Percentiles rank a stretch among this genome's conserved stretches.
These are phyloP conservation scores for Teunomyces panamensis DNA, from an alignment of 805 yeast species.

Conservation along the genomic window DNA sequence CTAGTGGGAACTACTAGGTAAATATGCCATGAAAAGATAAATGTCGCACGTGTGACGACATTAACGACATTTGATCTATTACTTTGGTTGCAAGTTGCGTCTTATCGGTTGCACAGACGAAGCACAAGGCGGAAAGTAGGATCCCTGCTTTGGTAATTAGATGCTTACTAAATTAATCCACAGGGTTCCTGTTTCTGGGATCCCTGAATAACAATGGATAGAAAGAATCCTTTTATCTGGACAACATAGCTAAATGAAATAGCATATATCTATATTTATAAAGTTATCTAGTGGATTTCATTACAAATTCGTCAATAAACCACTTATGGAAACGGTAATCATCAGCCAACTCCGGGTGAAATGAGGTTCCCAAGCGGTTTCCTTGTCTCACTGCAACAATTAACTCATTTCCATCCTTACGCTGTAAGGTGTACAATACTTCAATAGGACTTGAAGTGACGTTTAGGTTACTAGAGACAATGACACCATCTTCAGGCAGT, in stretches of 20 bases:
- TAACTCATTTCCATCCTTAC: slow-evolving; percentile 20
- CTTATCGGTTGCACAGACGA: background rate
- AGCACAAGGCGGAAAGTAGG: background rate
- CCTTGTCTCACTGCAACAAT: slow-evolving; percentile 77
- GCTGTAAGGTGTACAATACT: slow-evolving; percentile 38
- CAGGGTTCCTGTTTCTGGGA: no score
- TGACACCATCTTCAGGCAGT: slow-evolving; percentile 8
- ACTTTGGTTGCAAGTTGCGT: background rate
- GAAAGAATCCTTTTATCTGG: no score
- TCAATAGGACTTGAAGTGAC: slow-evolving; percentile 28
- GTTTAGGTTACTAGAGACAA: slow-evolving; percentile 22
- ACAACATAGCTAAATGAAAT: no score
- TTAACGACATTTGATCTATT: background rate
- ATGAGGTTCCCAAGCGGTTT: slow-evolving; percentile 65
- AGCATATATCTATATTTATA: background rate
- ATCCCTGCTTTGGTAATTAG: background rate
- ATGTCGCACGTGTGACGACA: background rate
- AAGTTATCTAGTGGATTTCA: slow-evolving; percentile 3
- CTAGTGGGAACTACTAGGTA: no score
- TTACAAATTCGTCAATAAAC: slow-evolving; percentile 61
- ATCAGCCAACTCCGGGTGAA: slow-evolving; percentile 67
- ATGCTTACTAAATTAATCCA: no score
- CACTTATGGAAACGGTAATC: slow-evolving; percentile 66
- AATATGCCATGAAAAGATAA: background rate
- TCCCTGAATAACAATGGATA: no score